These are phyloP conservation scores for Rhinocladiella mackenziei DNA, from an alignment of 2,329 filamentous ascomycete genomes.

Conservation along the genomic window DNA sequence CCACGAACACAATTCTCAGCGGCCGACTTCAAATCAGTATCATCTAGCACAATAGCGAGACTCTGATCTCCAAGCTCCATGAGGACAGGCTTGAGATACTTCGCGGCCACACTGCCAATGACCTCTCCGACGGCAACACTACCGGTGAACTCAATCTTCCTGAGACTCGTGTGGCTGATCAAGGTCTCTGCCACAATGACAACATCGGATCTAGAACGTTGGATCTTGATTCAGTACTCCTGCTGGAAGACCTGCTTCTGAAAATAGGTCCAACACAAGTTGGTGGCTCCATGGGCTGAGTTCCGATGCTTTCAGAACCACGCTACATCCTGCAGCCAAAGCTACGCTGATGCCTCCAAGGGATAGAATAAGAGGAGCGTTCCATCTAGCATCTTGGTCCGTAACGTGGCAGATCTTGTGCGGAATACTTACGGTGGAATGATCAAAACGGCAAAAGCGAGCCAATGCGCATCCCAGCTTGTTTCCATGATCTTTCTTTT, in stretches of 20 bases:
- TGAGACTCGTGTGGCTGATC: slow-evolving; percentile 63
- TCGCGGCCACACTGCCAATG: slow-evolving; percentile 74
- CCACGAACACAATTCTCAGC: slow-evolving; percentile 62
- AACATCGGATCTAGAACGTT: slow-evolving; percentile 66
- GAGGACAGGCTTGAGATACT: slow-evolving; percentile 75
- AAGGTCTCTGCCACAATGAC: slow-evolving; percentile 71
- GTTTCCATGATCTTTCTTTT: slow-evolving; percentile 10
- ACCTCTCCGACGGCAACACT: slow-evolving; percentile 79
- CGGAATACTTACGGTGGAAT: slow-evolving; percentile 74
- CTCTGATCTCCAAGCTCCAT: slow-evolving; percentile 92
- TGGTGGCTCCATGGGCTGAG: slow-evolving; percentile 87
- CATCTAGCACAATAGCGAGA: slow-evolving; percentile 76
- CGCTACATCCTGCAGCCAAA: slow-evolving; percentile 78
- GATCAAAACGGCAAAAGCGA: slow-evolving; percentile 67
- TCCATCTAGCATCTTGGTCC: slow-evolving; percentile 10
- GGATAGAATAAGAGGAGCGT: slow-evolving; percentile 90
- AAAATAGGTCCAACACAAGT: slow-evolving; percentile 69
- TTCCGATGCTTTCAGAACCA: slow-evolving; percentile 87
- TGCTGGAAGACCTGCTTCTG: slow-evolving; percentile 70
- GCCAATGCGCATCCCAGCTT: slow-evolving; percentile 4
- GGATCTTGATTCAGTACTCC: slow-evolving; percentile 85
- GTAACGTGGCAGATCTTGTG: slow-evolving; percentile 7
- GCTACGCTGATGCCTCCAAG: slow-evolving; percentile 86
- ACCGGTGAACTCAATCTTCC: slow-evolving; percentile 82
- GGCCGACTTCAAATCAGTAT: slow-evolving; percentile 62